These are phyloP conservation scores for Phytophthora melonis DNA, from an alignment of 352 stramenopile genomes.

Conservation along the genomic window DNA sequence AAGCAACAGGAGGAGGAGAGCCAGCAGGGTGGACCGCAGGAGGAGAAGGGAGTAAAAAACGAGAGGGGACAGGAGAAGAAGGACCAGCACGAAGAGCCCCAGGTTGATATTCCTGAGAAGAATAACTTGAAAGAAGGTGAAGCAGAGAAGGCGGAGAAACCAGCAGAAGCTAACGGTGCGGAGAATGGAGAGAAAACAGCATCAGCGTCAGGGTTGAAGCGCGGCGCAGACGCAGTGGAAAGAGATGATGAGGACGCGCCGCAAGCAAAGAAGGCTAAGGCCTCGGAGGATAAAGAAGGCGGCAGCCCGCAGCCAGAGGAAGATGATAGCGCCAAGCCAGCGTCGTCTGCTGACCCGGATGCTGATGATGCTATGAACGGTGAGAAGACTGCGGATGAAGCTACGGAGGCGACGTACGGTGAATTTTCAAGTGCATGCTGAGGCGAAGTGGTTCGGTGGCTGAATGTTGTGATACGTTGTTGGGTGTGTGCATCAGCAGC, in stretches of 20 bases:
- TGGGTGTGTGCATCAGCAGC: neutral
- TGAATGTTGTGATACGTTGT: neutral
- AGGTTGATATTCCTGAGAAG: neutral
- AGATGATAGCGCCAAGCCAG: constrained; percentile 22
- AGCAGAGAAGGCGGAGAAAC: constrained; percentile 2
- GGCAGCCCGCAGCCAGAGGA: constrained; percentile 27
- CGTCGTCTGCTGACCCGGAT: constrained; percentile 1
- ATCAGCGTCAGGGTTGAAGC: constrained; percentile 13
- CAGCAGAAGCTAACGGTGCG: neutral
- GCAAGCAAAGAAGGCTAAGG: constrained; percentile 30
- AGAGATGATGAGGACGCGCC: constrained; percentile 9
- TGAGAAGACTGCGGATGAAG: constrained; percentile 15
- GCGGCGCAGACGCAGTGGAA: constrained; percentile 15
- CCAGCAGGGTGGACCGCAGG: neutral
- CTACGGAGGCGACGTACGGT: constrained; percentile 17
- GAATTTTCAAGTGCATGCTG: neutral
- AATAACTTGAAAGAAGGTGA: no score
- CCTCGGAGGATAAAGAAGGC: neutral
- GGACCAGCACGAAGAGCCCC: neutral
- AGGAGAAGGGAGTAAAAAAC: neutral
- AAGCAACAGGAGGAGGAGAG: neutral
- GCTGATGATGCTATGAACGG: neutral
- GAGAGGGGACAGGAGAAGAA: neutral
- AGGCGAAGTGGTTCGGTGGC: neutral
- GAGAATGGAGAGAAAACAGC: constrained; percentile 5